These are phyloP conservation scores for Lachnellula arida DNA, from an alignment of 2,329 filamentous ascomycete genomes.

Conservation along the genomic window DNA sequence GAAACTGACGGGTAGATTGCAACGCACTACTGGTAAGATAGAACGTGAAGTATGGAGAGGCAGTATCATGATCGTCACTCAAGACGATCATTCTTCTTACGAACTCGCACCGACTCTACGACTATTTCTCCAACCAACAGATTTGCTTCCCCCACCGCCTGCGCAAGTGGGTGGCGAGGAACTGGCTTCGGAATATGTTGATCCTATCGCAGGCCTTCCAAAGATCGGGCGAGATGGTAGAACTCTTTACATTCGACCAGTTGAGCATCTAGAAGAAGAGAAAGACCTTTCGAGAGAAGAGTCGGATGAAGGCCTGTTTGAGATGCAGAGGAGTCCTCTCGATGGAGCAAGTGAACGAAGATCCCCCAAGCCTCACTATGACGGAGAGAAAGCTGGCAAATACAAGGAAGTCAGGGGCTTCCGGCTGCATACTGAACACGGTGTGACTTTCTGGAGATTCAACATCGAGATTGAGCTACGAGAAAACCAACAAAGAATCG, in stretches of 20 bases:
- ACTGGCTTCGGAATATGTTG: conserved; percentile 76
- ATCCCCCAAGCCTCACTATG: conserved; percentile 51
- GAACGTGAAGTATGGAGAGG: conserved; percentile 87
- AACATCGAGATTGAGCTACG: conserved; percentile 87
- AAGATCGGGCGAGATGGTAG: conserved; percentile 82
- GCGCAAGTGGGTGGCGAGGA: conserved; percentile 59
- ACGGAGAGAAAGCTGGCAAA: conserved; percentile 77
- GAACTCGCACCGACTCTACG: conserved; percentile 74
- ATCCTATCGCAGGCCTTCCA: conserved; percentile 81
- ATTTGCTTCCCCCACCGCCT: conserved; percentile 74
- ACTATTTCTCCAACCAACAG: conserved; percentile 82
- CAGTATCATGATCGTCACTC: conserved; percentile 91
- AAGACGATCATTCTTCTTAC: conserved; percentile 79
- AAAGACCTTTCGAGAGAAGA: conserved; percentile 76
- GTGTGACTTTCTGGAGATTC: conserved; percentile 95
- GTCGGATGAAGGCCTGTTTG: conserved; percentile 78
- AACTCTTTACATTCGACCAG: conserved; percentile 81
- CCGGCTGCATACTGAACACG: conserved; percentile 77
- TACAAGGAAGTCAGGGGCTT: conserved; percentile 80
- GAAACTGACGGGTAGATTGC: conserved; percentile 36
- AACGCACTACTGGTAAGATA: conserved; percentile 30
- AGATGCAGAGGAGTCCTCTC: conserved; percentile 54
- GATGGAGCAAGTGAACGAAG: conserved; percentile 47
- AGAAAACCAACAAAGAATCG: conserved; percentile 74
- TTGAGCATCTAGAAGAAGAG: conserved; percentile 77